phyloP scores from a whole-genome alignment of 2,329 filamentous ascomycete genomes.

The Colletotrichum sp. region DNA sequence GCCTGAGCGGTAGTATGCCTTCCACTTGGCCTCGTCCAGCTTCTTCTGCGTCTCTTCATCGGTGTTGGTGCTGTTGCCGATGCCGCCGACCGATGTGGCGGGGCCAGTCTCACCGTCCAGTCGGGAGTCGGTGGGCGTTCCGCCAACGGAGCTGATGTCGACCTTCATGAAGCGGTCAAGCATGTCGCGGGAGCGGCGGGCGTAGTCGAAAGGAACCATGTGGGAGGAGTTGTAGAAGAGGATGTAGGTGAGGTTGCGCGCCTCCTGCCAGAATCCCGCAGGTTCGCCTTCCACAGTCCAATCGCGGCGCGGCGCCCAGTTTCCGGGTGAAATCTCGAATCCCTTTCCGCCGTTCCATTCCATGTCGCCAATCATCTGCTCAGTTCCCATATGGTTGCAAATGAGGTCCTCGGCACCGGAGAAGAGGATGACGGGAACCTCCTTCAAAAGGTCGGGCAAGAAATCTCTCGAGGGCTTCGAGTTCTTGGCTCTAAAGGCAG shows the following conservation, averaged over 20 bases:
- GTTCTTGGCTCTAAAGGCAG: conserved; percentile 71
- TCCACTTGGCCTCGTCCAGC: conserved; percentile 85
- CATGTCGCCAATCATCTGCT: conserved; percentile 88
- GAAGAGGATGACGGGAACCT: conserved; percentile 84
- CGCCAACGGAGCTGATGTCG: conserved; percentile 88
- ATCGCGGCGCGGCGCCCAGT: conserved; percentile 88
- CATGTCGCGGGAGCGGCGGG: conserved; percentile 90
- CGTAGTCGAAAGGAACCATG: conserved; percentile 97
- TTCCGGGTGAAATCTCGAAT: conserved; percentile 85
- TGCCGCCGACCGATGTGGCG: conserved; percentile 77
- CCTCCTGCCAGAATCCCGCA: conserved; percentile 92
- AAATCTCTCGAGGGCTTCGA: conserved; percentile 77
- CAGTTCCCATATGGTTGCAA: conserved; percentile 96
- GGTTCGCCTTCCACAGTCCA: conserved; percentile 92
- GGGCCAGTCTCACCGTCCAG: conserved; percentile 86
- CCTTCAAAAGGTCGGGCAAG: conserved; percentile 77
- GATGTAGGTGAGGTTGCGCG: conserved; percentile 94
- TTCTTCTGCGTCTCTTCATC: conserved; percentile 71
- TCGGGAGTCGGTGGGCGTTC: conserved; percentile 75
- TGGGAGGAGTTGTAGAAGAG: conserved; percentile 95
- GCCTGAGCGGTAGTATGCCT: conserved; percentile 86
- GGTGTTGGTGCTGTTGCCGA: conserved; percentile 64
- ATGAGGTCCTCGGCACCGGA: conserved; percentile 94
- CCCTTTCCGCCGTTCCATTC: conserved; percentile 91
- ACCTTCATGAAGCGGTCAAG: conserved; percentile 95